Conservation (phyloP, 805 yeast species). For the Candida alai region DNA sequence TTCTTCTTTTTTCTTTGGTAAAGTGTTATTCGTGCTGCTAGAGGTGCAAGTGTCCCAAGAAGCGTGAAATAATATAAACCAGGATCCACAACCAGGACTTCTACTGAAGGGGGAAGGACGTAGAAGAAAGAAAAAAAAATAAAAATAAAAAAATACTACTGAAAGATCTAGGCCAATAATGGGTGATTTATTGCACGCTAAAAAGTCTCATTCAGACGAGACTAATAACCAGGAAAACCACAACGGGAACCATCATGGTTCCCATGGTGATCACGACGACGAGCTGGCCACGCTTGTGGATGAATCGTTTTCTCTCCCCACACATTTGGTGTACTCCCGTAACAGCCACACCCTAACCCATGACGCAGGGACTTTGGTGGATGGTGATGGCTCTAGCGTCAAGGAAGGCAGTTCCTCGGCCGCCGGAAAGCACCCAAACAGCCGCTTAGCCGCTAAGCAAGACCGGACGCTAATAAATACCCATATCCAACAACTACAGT, state of each 20-base stretch:
- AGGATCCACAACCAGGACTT: no score
- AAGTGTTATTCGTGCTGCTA: no score
- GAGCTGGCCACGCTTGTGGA: constrained; percentile 7
- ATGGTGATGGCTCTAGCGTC: constrained; percentile 23
- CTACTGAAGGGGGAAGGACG: no score
- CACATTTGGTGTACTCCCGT: constrained; percentile 27
- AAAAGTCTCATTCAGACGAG: background rate
- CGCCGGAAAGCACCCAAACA: constrained; percentile 1
- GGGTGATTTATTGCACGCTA: constrained; percentile 3
- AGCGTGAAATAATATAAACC: no score
- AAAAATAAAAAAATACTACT: background rate
- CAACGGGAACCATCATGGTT: constrained; percentile 9
- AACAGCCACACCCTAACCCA: constrained; percentile 26
- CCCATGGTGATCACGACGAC: constrained; percentile 10
- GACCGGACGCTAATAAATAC: constrained; percentile 44
- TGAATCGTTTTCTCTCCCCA: constrained; percentile 12
- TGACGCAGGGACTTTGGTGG: constrained; percentile 27
- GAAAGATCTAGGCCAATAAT: constrained; percentile 1
- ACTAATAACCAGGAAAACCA: background rate
- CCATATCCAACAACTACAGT: constrained; percentile 69
- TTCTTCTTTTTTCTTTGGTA: no score
- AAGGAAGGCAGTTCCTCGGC: constrained; percentile 5
- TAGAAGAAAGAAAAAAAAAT: constrained; percentile 1
- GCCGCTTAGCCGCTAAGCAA: constrained; percentile 5
- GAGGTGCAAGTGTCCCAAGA: no score